Base-by-base conservation (phyloP, 2,329 filamentous ascomycete genomes). In the Colletotrichum sansevieriae region DNA sequence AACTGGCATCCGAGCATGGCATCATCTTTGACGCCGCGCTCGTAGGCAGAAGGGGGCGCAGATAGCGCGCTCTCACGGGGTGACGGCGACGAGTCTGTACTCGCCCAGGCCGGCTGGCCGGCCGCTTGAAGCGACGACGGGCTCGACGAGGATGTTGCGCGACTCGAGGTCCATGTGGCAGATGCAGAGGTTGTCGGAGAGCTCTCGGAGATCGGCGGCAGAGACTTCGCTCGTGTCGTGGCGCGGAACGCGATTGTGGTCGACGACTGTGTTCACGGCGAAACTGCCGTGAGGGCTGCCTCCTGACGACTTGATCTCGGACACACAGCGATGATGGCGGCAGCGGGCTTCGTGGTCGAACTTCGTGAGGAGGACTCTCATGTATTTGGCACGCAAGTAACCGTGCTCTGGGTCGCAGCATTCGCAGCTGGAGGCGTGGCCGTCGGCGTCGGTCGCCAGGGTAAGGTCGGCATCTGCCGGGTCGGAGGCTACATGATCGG, bases 131-230 rank as follows among this genome's bases (percentile, higher is more conserved):
- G 39, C n/a, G 47, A 35, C 9, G n/a, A 63, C 47, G 22, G 18
- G 47, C 29, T 54, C 46, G 49, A 63, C 39, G 49, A 63, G 49
- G 25, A 63, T 54, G 39, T 63, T 55, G 49, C 59, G 59, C 3
- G 49, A 37, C 49, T 63, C 59, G 12, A 63, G 47, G 18, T 63
- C 59, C 59, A 46, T 55, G 49, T 63, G 59, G 25, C 59, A 63
- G 37, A 63, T 20, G 22, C 13, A n/a, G 18, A 52, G 15, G 22
- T 10, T 20, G 1, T 25, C 11, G 59, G 22, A n/a, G 4, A 63
- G 25, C n/a, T 63, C 22, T 3, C 44, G 6, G 20, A 61, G 15
- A 12, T 51, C 18, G 9, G 12, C 15, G 20, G 11, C 10, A 9
- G 33, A 15, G 46, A 61, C n/a, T 0, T 3, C 1, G 12, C 11